These are phyloP conservation scores for Anthostomella pinea DNA, from an alignment of 2,329 filamentous ascomycete species.

Conservation along the genomic window DNA sequence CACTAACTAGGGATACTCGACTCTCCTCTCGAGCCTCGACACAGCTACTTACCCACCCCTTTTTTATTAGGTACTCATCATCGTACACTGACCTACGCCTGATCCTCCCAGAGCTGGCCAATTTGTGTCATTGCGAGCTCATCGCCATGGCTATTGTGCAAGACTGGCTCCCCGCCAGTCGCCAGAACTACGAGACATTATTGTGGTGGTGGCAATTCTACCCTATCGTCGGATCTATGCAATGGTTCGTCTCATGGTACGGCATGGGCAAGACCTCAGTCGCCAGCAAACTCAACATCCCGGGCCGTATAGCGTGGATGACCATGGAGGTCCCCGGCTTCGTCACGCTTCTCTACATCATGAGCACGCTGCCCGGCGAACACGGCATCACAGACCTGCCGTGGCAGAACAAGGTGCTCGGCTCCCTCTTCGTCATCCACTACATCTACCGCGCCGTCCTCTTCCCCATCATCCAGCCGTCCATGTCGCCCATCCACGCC, in stretches of 20 bases:
- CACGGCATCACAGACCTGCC: slow-evolving; percentile 60
- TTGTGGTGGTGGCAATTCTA: slow-evolving; percentile 54
- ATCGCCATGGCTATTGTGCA: slow-evolving; percentile 46
- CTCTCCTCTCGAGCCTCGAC: too few relatives aligned
- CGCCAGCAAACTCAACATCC: slow-evolving; percentile 73
- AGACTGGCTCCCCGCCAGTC: slow-evolving; percentile 56
- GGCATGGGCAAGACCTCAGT: slow-evolving; percentile 90
- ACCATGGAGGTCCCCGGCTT: slow-evolving; percentile 84
- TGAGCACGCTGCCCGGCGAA: slow-evolving; percentile 63
- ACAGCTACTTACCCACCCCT: too few relatives aligned
- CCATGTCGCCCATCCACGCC: slow-evolving; percentile 85
- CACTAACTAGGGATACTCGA: too few relatives aligned
- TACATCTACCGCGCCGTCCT: slow-evolving; percentile 88
- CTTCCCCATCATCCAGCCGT: slow-evolving; percentile 78
- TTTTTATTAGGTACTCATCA: too few relatives aligned
- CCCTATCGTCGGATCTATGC: slow-evolving; percentile 60
- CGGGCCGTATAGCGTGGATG: slow-evolving; percentile 83
- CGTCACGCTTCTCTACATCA: slow-evolving; percentile 73
- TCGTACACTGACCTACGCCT: too few relatives aligned
- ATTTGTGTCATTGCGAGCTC: too few relatives aligned
- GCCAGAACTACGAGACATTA: slow-evolving; percentile 55
- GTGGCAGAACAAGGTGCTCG: slow-evolving; percentile 76
- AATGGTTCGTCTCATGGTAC: slow-evolving; percentile 80
- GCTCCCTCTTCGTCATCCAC: slow-evolving; percentile 72
- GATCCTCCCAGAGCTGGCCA: too few relatives aligned